Conservation (phyloP, 495 filamentous ascomycete species). For the Chaetomium fimeti region DNA sequence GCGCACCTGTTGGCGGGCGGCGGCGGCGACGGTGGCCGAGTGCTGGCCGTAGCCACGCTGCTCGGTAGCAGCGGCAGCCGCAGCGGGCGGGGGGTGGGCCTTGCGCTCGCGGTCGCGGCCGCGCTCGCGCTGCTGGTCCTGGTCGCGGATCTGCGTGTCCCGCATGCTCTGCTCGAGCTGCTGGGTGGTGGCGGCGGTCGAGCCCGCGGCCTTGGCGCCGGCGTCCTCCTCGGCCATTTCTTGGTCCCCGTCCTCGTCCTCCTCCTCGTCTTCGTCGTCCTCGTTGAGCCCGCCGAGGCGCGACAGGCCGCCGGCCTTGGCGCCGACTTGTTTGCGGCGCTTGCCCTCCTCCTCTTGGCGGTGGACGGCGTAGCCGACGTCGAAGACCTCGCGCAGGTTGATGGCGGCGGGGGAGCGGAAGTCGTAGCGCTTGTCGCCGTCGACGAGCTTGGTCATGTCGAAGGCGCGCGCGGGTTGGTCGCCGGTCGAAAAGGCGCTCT, state of each 20-base stretch:
- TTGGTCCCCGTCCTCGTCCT: conserved; percentile 41
- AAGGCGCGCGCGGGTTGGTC: conserved; percentile 50
- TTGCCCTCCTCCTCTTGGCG: conserved; percentile 95
- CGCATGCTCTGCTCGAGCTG: conserved; percentile 84
- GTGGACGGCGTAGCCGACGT: conserved; percentile 95
- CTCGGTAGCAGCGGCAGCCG: conserved; percentile 33
- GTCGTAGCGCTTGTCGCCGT: conserved; percentile 70
- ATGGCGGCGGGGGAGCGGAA: conserved; percentile 95
- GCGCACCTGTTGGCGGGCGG: conserved; percentile 70
- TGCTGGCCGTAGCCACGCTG: conserved; percentile 80
- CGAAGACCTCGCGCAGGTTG: conserved; percentile 94
- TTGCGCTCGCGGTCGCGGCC: conserved; percentile 47
- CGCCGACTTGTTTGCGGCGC: conserved; percentile 74
- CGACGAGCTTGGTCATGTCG: conserved; percentile 57
- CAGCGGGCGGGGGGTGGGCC: conserved; percentile 33
- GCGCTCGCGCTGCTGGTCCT: conserved; percentile 39
- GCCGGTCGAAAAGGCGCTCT: conserved; percentile 38
- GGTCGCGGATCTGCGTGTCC: conserved; percentile 70
- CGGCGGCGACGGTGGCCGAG: conserved; percentile 69
- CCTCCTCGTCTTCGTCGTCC: conserved; percentile 56
- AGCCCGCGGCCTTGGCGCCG: conserved; percentile 66
- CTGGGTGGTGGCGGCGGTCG: conserved; percentile 55
- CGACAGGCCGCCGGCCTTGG: conserved; percentile 45
- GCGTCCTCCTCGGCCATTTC: conserved; percentile 48
- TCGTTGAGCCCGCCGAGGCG: conserved; percentile 64